phyloP scores from a whole-genome alignment of 306 rosid genomes.

The Calophaca sinica region DNA sequence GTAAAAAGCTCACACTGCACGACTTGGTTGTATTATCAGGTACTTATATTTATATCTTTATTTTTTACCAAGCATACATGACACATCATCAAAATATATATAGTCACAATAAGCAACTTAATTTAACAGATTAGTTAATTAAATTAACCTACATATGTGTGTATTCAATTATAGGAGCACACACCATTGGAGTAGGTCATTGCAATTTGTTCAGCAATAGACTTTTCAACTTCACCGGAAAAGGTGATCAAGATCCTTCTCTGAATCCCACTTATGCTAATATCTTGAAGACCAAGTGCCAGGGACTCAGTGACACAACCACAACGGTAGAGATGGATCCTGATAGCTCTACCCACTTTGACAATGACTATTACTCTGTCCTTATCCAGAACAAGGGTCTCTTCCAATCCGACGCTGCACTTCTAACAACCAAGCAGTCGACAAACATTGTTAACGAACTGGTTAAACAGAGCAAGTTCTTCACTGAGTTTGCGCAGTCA shows the following conservation, averaged over 20 bases:
- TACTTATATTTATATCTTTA: neutral
- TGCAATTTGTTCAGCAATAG: slow-evolving; percentile 57
- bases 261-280: slow-evolving; percentile 50
- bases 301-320: slow-evolving; percentile 43
- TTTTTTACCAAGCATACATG: neutral
- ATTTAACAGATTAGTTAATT: no score
- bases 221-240: slow-evolving; percentile 69
- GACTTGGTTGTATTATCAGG: slow-evolving; percentile 73
- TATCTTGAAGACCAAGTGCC: slow-evolving; percentile 47
- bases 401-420: slow-evolving; percentile 67
- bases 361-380: slow-evolving; percentile 50
- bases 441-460: slow-evolving; percentile 28
- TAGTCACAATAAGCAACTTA: no score
- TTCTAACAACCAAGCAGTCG: slow-evolving; percentile 48
- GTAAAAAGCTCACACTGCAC: slow-evolving; percentile 50
- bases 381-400: slow-evolving; percentile 55
- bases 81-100: no score
- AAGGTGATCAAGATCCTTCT: slow-evolving; percentile 70
- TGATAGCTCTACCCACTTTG: slow-evolving; percentile 43
- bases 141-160: neutral
- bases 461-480: slow-evolving; percentile 47
- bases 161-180: slow-evolving; percentile 51
- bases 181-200: slow-evolving; percentile 64
- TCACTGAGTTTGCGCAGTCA: slow-evolving; percentile 49
- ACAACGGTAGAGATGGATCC: slow-evolving; percentile 59